phyloP scores from a whole-genome alignment of 345 rosid genomes.

The Corymbia maculata region DNA sequence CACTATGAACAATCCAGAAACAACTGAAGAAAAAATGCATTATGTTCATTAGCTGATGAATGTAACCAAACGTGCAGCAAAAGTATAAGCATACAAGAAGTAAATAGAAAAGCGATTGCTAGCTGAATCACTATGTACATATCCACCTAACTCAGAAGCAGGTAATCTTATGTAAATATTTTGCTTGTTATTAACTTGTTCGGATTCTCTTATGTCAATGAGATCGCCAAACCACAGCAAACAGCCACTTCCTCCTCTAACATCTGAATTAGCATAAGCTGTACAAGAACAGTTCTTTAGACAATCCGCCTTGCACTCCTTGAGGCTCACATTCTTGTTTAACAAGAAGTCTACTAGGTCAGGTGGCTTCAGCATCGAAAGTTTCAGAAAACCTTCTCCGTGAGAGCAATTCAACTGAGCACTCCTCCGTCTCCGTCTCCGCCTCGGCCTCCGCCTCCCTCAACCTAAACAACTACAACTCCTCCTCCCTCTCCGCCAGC shows the following conservation, averaged over 20 bases:
- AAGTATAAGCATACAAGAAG: too few relatives aligned
- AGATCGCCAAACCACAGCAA: conserved; percentile 19
- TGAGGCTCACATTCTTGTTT: conserved; percentile 1
- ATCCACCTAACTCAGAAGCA: conserved; percentile 9
- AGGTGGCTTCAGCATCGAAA: neutral
- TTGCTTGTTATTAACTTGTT: neutral
- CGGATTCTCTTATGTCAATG: conserved; percentile 1
- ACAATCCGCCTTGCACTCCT: conserved; percentile 6
- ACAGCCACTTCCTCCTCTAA: conserved; percentile 19
- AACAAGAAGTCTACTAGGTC: neutral
- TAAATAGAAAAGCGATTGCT: too few relatives aligned
- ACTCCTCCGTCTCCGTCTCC: conserved; percentile 10
- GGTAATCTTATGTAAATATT: conserved; percentile 11
- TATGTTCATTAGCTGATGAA: neutral
- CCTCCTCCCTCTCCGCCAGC: neutral
- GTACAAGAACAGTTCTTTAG: conserved; percentile 12
- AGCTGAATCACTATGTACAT: too few relatives aligned
- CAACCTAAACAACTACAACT: neutral
- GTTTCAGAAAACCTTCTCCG: neutral
- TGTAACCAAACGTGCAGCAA: too few relatives aligned
- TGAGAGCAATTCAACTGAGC: neutral
- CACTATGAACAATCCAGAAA: neutral
- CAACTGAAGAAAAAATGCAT: neutral
- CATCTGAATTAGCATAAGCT: conserved; percentile 9
- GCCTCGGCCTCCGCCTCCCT: conserved; percentile 12